These are phyloP conservation scores for Apiotrichum laibachii DNA, from an alignment of 1,284 basidiomycete species.

Conservation along the genomic window DNA sequence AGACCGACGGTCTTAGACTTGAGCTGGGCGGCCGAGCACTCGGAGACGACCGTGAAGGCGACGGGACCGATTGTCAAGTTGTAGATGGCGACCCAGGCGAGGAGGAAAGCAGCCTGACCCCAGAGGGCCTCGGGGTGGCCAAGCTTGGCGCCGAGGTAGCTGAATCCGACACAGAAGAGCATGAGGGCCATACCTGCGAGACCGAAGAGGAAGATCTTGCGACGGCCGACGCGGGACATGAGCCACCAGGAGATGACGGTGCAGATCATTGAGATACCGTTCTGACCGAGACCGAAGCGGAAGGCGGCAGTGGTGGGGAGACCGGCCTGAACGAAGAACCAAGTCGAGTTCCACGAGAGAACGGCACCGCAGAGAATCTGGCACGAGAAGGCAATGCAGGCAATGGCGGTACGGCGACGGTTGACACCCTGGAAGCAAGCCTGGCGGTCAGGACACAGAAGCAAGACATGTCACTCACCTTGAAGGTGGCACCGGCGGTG, in stretches of 20 bases:
- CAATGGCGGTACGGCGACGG: conserved; percentile 15
- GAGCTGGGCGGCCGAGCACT: conserved; percentile 49
- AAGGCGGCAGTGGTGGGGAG: conserved; percentile 37
- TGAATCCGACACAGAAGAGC: conserved; percentile 49
- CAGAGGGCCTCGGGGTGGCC: conserved; percentile 7
- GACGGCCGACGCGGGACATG: conserved; percentile 34
- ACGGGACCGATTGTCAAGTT: conserved; percentile 11
- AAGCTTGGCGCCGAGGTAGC: conserved; percentile 33
- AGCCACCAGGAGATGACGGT: conserved; percentile 27
- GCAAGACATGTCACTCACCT: no score
- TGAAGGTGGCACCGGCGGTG: not conserved
- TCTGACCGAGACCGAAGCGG: conserved; percentile 36
- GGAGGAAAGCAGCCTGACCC: conserved; percentile 14
- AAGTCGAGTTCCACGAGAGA: conserved; percentile 36
- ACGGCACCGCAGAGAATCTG: conserved; percentile 22
- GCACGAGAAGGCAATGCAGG: conserved; percentile 15
- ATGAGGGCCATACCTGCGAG: conserved; percentile 43
- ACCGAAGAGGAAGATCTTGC: conserved; percentile 43
- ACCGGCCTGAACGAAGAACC: conserved; percentile 48
- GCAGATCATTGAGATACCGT: conserved; percentile 23
- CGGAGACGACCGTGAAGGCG: conserved; percentile 24
- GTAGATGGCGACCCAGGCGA: conserved; percentile 18
- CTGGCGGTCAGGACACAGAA: no score
- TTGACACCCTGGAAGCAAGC: conserved; percentile 10
- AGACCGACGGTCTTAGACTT: conserved; percentile 54